Evolutionary conservation across 2,329 filamentous ascomycete genomes (phyloP).

Genomic region (Pestalotiopsis sp.): DNA sequence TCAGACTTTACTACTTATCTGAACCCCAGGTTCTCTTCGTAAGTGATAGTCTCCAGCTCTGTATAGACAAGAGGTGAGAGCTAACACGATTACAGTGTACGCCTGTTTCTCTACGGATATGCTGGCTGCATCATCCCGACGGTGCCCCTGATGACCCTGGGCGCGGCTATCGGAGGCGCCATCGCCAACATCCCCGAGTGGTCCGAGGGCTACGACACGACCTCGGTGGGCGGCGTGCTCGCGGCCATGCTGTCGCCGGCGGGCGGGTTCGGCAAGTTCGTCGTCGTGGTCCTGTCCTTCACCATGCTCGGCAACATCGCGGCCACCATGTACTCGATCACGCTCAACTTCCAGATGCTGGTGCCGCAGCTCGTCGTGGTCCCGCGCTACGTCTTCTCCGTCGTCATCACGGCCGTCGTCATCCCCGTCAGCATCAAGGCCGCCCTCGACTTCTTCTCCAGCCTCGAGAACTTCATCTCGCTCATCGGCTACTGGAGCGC

Average conservation of each 20-base stretch:
- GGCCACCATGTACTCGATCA: conserved; percentile 63
- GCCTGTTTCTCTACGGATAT: conserved; percentile 58
- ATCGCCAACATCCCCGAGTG: conserved; percentile 56
- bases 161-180: conserved; percentile 66
- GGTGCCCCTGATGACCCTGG: conserved; percentile 62
- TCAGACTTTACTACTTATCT: conserved; percentile 66
- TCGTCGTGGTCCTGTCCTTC: conserved; percentile 60
- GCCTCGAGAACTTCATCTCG: conserved; percentile 58
- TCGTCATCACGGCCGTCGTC: conserved; percentile 60
- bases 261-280: conserved; percentile 64
- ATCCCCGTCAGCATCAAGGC: conserved; percentile 62
- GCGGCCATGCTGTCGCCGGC: conserved; percentile 60
- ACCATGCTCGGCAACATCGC: conserved; percentile 62
- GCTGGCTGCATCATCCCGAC: conserved; percentile 57
- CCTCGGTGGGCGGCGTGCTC: conserved; percentile 60
- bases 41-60: conserved; percentile 24
- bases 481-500: conserved; percentile 63
- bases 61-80: not conserved
- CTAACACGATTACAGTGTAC: not conserved
- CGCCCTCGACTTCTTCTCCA: conserved; percentile 58
- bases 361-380: conserved; percentile 57
- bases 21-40: conserved; percentile 56
- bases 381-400: conserved; percentile 59
- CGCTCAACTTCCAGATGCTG: conserved; percentile 66
- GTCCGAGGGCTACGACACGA: conserved; percentile 54